Evolutionary conservation across 164 flowering plant species (phyloP).

Genomic region (Annona squamosa): DNA sequence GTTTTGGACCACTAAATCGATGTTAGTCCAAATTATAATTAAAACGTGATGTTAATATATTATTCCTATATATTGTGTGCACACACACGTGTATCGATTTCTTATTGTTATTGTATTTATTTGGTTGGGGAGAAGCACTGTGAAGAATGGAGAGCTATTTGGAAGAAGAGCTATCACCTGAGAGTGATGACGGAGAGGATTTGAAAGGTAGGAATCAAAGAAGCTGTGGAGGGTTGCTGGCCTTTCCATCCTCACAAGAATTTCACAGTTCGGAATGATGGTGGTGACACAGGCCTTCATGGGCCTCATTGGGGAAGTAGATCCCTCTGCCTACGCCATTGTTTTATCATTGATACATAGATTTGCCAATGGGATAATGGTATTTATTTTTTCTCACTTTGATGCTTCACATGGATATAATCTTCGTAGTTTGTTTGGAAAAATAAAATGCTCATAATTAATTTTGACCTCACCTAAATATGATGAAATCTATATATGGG

Average conservation of each 20-base stretch:
- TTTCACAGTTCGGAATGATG: slow-evolving; percentile 30
- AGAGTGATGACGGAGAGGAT: not conserved
- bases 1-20: too few relatives aligned
- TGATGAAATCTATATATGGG: too few relatives aligned
- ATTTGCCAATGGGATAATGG: slow-evolving; percentile 43
- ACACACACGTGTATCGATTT: not conserved
- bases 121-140: not conserved
- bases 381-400: slow-evolving; percentile 5
- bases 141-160: not conserved
- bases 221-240: slow-evolving; percentile 47
- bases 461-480: too few relatives aligned
- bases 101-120: too few relatives aligned
- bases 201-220: slow-evolving; percentile 27
- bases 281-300: slow-evolving; percentile 43
- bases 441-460: too few relatives aligned
- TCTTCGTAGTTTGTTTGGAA: too few relatives aligned
- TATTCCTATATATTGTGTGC: not conserved
- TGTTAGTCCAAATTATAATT: too few relatives aligned
- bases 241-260: slow-evolving; percentile 45
- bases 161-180: slow-evolving; percentile 5
- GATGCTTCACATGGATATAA: too few relatives aligned
- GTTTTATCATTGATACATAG: slow-evolving; percentile 34
- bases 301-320: slow-evolving; percentile 40
- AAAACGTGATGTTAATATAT: not conserved
- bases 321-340: slow-evolving; percentile 45